Base-by-base conservation (phyloP, 129 eudicot species). In the Lactuca sativa region DNA sequence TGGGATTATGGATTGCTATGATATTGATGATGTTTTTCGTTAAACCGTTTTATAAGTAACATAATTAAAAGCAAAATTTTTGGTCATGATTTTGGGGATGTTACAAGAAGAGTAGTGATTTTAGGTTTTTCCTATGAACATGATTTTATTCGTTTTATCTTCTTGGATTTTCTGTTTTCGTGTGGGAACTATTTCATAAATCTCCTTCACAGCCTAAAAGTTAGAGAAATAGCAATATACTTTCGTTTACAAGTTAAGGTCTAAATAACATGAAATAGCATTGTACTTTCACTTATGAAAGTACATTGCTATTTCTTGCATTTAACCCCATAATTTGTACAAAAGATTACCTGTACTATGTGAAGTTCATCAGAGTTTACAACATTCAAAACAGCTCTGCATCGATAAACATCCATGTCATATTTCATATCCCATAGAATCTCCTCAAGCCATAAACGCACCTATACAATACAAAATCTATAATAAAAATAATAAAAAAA, bases 401-500 rank as follows among this genome's bases (percentile, higher is more conserved):
- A 92, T 15, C 96, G 88, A 73, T 92, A 92, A 25, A 92, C 83
- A 77, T 92, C 98, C 96, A 92, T 89, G 59, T 82, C 82, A 63
- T 83, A 71, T 75, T 86, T 92, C 77, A 89, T 89, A 67, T 92
- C 98, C 98, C 98, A 92, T 54, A 92, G 90, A 57, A 92, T 83
- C 68, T 92, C 98, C 77, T 92, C 98, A 48, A 92, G 85, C 96
- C 96, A 92, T 66, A 81, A 59, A 44, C 95, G 85, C 61, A 83
- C 91, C 96, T 92, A 52, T 2, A 3, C 38, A 56, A 63, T 7
- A 56, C 61, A 62, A 6, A 21, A 66, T 49, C 13, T 41, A 62
- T 63, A 74, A 41, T 36, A 44, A 15, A 18, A 30, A 64, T 14
- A 11, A 40, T 38, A 38, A 38, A 38, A 38, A 4, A 7, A 41